Evolutionary conservation across 306 rosid genomes (phyloP).

Genomic region (Oemleria cerasiformis): DNA sequence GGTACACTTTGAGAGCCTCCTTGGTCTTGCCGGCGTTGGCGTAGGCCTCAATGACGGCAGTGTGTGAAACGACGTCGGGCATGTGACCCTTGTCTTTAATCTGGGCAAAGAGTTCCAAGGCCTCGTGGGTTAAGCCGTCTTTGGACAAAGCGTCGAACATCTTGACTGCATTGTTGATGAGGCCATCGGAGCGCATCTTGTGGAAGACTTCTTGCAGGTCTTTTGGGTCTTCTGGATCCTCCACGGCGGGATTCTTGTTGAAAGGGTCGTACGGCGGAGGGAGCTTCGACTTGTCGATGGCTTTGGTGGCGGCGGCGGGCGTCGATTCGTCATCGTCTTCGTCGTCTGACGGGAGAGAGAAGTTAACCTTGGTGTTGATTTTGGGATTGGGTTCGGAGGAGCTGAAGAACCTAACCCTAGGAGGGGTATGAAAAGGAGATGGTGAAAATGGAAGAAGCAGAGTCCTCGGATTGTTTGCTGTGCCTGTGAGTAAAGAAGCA

Average conservation of each 20-base stretch:
- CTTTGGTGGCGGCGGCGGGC: neutral
- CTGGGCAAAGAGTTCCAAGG: constrained; percentile 58
- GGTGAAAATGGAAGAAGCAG: neutral
- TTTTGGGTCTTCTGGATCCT: constrained; percentile 59
- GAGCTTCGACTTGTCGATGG: constrained; percentile 23
- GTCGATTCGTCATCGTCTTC: constrained; percentile 17
- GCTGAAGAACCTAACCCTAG: neutral
- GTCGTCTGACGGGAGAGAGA: constrained; percentile 35
- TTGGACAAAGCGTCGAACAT: constrained; percentile 91
- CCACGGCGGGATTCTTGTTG: constrained; percentile 49
- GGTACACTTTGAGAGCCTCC: constrained; percentile 59
- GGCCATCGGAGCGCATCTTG: constrained; percentile 53
- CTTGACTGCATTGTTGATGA: constrained; percentile 64
- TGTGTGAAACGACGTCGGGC: constrained; percentile 80
- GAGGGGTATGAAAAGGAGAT: neutral
- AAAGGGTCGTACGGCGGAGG: constrained; percentile 56
- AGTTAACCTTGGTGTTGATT: constrained; percentile 36
- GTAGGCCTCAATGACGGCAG: constrained; percentile 67
- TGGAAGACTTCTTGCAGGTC: constrained; percentile 70
- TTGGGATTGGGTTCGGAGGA: constrained; percentile 24
- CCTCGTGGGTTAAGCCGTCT: constrained; percentile 72
- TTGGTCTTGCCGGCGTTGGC: constrained; percentile 54
- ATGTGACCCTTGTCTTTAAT: constrained; percentile 75
- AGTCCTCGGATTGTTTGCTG: neutral
- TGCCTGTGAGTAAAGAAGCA: neutral